Evolutionary conservation across 305 asterid species (phyloP).

Genomic region (Fraxinus paxiana): DNA sequence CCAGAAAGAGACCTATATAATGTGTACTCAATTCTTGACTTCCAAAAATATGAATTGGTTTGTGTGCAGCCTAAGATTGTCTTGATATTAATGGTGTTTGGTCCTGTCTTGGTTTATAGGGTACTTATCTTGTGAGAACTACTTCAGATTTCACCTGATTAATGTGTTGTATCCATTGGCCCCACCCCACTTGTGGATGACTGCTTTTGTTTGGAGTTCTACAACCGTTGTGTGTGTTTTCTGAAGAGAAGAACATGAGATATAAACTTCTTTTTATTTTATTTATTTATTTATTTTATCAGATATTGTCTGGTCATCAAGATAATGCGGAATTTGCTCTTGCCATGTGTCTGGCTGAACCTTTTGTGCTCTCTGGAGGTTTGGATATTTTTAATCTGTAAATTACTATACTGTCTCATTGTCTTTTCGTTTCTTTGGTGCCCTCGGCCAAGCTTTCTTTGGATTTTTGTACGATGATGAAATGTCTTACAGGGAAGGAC

Average conservation of each 20-base stretch:
- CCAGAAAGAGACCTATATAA: neutral
- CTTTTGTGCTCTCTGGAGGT: conserved; percentile 99
- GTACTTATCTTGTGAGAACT: neutral
- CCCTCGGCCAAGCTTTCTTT: neutral
- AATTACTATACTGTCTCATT: neutral
- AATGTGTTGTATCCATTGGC: neutral
- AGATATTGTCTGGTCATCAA: conserved; percentile 85
- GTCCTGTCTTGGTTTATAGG: neutral
- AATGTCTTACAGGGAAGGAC: conserved; percentile 70
- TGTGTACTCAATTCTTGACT: neutral
- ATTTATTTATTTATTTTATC: neutral
- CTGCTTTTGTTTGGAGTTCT: neutral
- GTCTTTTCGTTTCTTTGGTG: neutral
- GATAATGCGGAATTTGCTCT: conserved; percentile 97
- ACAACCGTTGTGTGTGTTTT: neutral
- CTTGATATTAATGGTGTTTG: neutral
- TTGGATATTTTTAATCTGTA: conserved; percentile 3
- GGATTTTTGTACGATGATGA: conserved; percentile 12
- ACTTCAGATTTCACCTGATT: neutral
- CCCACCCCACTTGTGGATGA: neutral
- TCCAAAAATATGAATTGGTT: neutral
- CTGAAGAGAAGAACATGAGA: neutral
- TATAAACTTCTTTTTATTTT: neutral
- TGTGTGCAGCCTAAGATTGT: neutral
- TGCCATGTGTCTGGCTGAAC: conserved; percentile 90